Base-by-base conservation (phyloP, 225 moss, liverwort and hornwort species). In the Climacium dendroides region DNA sequence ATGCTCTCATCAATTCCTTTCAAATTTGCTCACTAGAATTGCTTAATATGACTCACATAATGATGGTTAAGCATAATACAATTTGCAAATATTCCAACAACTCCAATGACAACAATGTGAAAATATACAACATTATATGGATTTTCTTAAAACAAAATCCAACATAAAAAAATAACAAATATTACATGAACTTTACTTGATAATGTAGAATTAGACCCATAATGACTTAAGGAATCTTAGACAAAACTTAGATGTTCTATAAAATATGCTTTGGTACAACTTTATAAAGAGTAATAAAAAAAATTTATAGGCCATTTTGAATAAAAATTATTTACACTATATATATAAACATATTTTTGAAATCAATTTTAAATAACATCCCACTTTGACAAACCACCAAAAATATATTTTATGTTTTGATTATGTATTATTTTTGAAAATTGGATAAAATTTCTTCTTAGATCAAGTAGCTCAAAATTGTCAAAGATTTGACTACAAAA, bases 11-110 rank as follows among this genome's bases (percentile, higher is more conserved):
- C 12, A 67, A 13, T 37, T 67, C 13, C 11, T 67, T 67, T 13
- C 23, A 23, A 67, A 67, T 37, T 37, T 37, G 2, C 2, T 37
- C 22, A 67, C 7, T 37, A 22, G 6, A 37, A 67, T 22, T 22
- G 7, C 23, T 67, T 13, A 8, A 24, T 1, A 69, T 4, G 1
- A 39, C 24, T 39, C 3, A 39, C 8, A 39, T 0, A 1, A 0
- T 13, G 69, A 39, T 24, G 2, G 0, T 24, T 24, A 14, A 7
- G 4, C 1, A 2, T 4, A 24, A 13, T 39, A 69, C 13, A 69
- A 24, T 39, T 4, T 0, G 0, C 24, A 69, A 69, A 24, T 39
- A 13, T 24, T 69, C 7, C 7, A 23, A 24, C 7, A 39, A 37
- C 20, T 23, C 37, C 0, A 37, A 12, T 1, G 3, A 67, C 45